Evolutionary conservation across 2,329 filamentous ascomycete genomes (phyloP).

Genomic region (Pyrenophora seminiperda): DNA sequence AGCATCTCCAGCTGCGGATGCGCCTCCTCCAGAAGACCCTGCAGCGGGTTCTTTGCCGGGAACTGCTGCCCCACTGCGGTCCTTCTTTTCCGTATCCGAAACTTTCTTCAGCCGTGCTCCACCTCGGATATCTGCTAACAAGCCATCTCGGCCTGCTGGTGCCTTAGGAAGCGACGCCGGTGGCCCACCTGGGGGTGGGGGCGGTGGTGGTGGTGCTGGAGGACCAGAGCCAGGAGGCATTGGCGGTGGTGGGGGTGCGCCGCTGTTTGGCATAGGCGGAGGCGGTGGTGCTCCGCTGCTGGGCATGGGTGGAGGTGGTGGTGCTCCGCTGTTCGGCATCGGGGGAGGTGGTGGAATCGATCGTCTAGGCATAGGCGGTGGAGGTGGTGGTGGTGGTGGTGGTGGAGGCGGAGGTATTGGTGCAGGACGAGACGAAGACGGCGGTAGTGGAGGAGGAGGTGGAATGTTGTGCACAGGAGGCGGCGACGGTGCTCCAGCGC

Average conservation of each 20-base stretch:
- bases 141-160: constrained; percentile 60
- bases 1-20: constrained; percentile 37
- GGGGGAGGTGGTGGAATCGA: constrained; percentile 43
- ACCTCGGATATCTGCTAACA: constrained; percentile 74
- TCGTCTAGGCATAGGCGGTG: constrained; percentile 31
- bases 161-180: constrained; percentile 44
- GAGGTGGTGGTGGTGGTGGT: constrained; percentile 25
- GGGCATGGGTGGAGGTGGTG: constrained; percentile 46
- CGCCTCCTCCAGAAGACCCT: constrained; percentile 57
- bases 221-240: constrained; percentile 36
- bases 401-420: constrained; percentile 36
- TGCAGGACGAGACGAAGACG: constrained; percentile 36
- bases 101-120: constrained; percentile 73
- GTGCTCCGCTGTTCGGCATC: constrained; percentile 31
- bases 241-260: constrained; percentile 44
- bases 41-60: constrained; percentile 53
- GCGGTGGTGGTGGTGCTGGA: constrained; percentile 43
- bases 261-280: constrained; percentile 37
- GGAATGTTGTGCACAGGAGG: constrained; percentile 60
- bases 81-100: constrained; percentile 69
- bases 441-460: constrained; percentile 32
- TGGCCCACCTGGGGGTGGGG: constrained; percentile 29
- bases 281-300: constrained; percentile 50
- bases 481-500: constrained; percentile 57
- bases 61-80: constrained; percentile 70